These are phyloP conservation scores for Lasiosphaeria miniovina DNA, from an alignment of 495 filamentous ascomycete species.

Conservation along the genomic window DNA sequence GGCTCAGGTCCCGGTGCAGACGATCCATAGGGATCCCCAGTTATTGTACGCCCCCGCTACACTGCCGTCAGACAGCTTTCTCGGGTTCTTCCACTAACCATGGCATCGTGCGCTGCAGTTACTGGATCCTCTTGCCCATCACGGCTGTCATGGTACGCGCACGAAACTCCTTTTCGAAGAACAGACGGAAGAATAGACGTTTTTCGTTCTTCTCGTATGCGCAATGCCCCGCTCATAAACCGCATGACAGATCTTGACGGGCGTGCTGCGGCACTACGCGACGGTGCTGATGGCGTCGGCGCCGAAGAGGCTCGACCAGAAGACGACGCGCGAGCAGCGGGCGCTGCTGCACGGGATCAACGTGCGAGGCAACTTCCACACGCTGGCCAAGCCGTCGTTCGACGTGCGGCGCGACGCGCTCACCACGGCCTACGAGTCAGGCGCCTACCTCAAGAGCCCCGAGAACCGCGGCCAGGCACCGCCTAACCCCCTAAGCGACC, in stretches of 20 bases:
- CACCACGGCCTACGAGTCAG: constrained; percentile 74
- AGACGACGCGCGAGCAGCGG: constrained; percentile 80
- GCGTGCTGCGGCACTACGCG: constrained; percentile 93
- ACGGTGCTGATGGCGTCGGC: constrained; percentile 81
- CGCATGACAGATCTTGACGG: constrained; percentile 72
- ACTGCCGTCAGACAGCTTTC: not conserved
- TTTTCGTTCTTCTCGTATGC: not conserved
- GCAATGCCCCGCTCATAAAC: constrained; percentile 2
- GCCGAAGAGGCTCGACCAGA: constrained; percentile 76
- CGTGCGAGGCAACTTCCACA: constrained; percentile 73
- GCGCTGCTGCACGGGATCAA: constrained; percentile 81
- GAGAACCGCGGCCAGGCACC: constrained; percentile 80
- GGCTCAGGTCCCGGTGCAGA: constrained; percentile 84
- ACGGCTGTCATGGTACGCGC: constrained; percentile 85
- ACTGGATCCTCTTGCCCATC: constrained; percentile 98
- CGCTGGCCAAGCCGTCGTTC: constrained; percentile 74
- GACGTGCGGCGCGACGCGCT: constrained; percentile 74
- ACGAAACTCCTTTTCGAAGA: not conserved
- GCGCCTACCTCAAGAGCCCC: constrained; percentile 85
- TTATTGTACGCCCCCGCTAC: constrained; percentile 65
- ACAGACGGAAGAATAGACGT: not conserved
- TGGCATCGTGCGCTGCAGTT: constrained; percentile 50
- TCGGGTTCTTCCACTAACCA: constrained; percentile 6
- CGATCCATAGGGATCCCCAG: constrained; percentile 98
- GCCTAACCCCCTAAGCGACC: constrained; percentile 93